These are phyloP conservation scores for Neodidymelliopsis sp. DNA, from an alignment of 2,329 filamentous ascomycete genomes.

Conservation along the genomic window DNA sequence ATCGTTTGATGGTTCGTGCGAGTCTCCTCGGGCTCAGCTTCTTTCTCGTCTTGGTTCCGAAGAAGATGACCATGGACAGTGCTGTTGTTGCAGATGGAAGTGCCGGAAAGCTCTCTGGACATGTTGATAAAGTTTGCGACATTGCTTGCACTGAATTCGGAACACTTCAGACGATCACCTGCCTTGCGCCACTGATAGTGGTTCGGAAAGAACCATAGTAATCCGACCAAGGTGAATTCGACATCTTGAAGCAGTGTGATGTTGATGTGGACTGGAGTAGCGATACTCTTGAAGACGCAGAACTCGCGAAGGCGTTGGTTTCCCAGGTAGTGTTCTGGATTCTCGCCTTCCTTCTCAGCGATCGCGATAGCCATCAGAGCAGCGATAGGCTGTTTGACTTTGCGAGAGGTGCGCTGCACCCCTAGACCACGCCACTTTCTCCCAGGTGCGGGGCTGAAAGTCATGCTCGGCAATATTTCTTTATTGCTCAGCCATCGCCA, in stretches of 20 bases:
- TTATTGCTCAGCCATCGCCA: constrained; percentile 25
- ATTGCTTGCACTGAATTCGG: not conserved
- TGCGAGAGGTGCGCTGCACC: not conserved
- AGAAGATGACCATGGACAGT: not conserved
- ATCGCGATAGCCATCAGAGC: constrained; percentile 18
- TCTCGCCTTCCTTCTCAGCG: not conserved
- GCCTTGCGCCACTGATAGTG: constrained; percentile 28
- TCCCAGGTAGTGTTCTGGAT: constrained; percentile 1
- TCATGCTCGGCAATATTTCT: not conserved
- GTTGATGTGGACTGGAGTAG: constrained; percentile 18
- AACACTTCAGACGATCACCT: constrained; percentile 9
- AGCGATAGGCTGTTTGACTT: constrained; percentile 21
- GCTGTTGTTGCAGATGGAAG: not conserved
- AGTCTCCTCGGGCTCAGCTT: not conserved
- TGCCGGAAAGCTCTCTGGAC: constrained; percentile 14
- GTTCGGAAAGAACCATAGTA: constrained; percentile 23
- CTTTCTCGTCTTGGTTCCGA: not conserved
- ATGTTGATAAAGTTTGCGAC: constrained; percentile 23
- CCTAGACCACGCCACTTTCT: constrained; percentile 14
- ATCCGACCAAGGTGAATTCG: constrained; percentile 26
- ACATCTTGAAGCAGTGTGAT: constrained; percentile 21
- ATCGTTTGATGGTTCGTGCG: not conserved
- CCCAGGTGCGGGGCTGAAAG: constrained; percentile 2
- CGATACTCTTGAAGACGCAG: constrained; percentile 25
- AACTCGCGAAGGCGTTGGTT: constrained; percentile 15